These are phyloP conservation scores for Akanthomyces uredinophilus DNA, from an alignment of 2,329 filamentous ascomycete species.

Conservation along the genomic window DNA sequence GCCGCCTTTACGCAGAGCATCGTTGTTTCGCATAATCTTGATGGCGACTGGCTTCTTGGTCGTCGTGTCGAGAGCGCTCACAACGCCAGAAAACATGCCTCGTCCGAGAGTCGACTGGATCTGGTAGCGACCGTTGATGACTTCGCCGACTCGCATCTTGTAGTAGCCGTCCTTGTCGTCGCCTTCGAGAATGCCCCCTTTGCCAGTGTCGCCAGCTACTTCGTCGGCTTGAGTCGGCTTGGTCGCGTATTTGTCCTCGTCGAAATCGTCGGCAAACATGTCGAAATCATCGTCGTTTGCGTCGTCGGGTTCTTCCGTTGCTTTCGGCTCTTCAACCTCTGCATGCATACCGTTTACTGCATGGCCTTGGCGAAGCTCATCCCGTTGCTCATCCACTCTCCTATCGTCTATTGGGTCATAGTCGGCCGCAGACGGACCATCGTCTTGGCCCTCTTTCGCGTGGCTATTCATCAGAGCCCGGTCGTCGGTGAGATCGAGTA, in stretches of 20 bases:
- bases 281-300: constrained; percentile 70
- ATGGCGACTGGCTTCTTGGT: constrained; percentile 79
- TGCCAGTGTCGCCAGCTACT: constrained; percentile 57
- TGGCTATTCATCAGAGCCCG: constrained; percentile 61
- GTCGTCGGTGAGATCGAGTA: constrained; percentile 61
- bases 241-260: constrained; percentile 59
- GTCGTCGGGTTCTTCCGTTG: constrained; percentile 38
- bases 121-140: constrained; percentile 84
- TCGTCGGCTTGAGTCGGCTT: constrained; percentile 41
- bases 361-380: constrained; percentile 58
- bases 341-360: constrained; percentile 45
- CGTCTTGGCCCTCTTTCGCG: constrained; percentile 43
- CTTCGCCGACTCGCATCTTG: constrained; percentile 85
- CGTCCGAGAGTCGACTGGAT: constrained; percentile 82
- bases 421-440: constrained; percentile 85
- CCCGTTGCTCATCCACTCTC: constrained; percentile 72
- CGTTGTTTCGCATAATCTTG: constrained; percentile 97
- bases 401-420: constrained; percentile 88
- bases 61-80: constrained; percentile 73
- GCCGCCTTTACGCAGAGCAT: constrained; percentile 84
- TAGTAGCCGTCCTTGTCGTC: constrained; percentile 96
- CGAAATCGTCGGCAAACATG: constrained; percentile 84
- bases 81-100: constrained; percentile 96
- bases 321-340: constrained; percentile 26
- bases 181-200: constrained; percentile 78